Conservation (phyloP, 371 early-diverging fungal genomes). For the Saksenaea oblongispora region DNA sequence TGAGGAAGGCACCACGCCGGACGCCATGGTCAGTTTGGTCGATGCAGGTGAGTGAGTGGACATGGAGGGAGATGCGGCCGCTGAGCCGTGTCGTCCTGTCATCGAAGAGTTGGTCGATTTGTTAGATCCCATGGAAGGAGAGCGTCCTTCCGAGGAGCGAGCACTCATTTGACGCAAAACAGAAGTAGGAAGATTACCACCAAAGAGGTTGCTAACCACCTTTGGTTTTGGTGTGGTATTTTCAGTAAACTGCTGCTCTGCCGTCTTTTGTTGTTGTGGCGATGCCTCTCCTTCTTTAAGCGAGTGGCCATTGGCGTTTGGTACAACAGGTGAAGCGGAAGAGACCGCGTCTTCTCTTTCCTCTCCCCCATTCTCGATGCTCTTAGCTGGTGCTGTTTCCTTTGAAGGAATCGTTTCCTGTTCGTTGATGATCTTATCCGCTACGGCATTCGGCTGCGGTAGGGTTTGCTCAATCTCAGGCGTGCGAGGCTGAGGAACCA, state of each 20-base stretch:
- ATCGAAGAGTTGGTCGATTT: constrained; percentile 16
- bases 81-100: constrained; percentile 4
- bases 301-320: not conserved
- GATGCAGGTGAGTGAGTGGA: constrained; percentile 22
- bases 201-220: constrained; percentile 49
- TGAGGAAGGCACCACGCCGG: not conserved
- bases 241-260: constrained; percentile 10
- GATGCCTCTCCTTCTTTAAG: constrained; percentile 1
- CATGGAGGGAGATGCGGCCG: constrained; percentile 12
- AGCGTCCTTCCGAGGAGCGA: constrained; percentile 43
- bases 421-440: constrained; percentile 3
- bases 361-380: constrained; percentile 5
- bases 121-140: constrained; percentile 30
- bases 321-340: not conserved
- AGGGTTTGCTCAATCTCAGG: not conserved
- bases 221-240: constrained; percentile 19
- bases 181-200: constrained; percentile 66
- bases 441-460: not conserved
- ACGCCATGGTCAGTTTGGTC: constrained; percentile 1
- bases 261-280: constrained; percentile 1
- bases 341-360: constrained; percentile 6
- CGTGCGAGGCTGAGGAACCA: not conserved
- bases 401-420: not conserved
- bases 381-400: not conserved
- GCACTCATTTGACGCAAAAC: constrained; percentile 69